Evolutionary conservation across 495 filamentous ascomycete genomes (phyloP).

Genomic region (Xylaria venustula): DNA sequence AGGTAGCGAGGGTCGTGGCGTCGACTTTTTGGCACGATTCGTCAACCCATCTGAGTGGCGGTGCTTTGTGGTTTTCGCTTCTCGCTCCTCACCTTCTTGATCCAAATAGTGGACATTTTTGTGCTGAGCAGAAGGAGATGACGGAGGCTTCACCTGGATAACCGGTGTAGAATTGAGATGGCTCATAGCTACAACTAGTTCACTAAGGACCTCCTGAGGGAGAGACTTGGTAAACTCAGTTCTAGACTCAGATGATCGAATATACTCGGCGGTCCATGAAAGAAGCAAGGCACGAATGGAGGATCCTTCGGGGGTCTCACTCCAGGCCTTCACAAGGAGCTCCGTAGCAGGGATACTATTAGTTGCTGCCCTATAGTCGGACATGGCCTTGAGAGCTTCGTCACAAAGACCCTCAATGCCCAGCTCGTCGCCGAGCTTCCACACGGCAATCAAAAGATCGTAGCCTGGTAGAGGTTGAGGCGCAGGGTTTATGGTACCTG

Average conservation of each 20-base stretch:
- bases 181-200: constrained; percentile 57
- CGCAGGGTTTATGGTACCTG: constrained; percentile 41
- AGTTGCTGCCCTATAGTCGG: constrained; percentile 46
- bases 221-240: constrained; percentile 52
- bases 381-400: constrained; percentile 50
- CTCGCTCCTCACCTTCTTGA: constrained; percentile 28
- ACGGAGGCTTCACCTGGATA: constrained; percentile 23
- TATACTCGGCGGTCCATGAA: constrained; percentile 57
- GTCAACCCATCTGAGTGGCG: constrained; percentile 34
- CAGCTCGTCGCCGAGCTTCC: constrained; percentile 51
- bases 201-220: constrained; percentile 53
- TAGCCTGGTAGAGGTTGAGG: constrained; percentile 42
- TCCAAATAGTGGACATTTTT: constrained; percentile 43
- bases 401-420: constrained; percentile 53
- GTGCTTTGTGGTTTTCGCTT: constrained; percentile 33
- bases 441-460: constrained; percentile 49
- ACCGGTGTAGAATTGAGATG: constrained; percentile 35
- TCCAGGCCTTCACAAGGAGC: constrained; percentile 54
- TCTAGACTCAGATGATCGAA: constrained; percentile 47
- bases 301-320: constrained; percentile 53
- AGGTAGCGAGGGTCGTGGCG: constrained; percentile 24
- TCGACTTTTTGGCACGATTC: constrained; percentile 29
- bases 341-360: constrained; percentile 50
- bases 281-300: constrained; percentile 52
- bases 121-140: constrained; percentile 18